A percentile compares a stretch with the other conserved stretches of the same genome.
Conservation (phyloP, 768 basidiomycete species). For the Kwoniella heveanensis region DNA sequence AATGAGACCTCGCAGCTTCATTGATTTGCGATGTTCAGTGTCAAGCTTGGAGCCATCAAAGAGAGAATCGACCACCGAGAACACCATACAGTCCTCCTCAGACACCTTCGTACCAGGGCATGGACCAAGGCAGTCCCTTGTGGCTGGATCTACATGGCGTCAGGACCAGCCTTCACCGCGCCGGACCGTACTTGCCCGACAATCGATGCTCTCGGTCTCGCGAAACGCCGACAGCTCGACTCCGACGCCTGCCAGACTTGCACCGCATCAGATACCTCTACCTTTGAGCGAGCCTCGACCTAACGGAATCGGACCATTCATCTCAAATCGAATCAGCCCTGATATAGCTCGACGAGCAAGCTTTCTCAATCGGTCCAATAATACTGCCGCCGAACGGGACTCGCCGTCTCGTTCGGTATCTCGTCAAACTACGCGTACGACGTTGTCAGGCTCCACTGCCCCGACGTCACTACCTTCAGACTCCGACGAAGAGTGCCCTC, state of each 20-base stretch:
- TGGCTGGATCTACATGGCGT: conserved; percentile 23
- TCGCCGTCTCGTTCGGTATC: conserved; percentile 17
- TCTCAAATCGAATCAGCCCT: conserved; percentile 22
- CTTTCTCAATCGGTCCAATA: conserved; percentile 5
- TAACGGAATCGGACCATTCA: conserved; percentile 13
- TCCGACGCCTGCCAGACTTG: conserved; percentile 1
- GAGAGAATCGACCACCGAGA: not conserved
- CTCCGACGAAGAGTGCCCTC: not conserved
- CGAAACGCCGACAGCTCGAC: not conserved
- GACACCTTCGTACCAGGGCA: not conserved
- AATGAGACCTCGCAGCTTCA: conserved; percentile 4
- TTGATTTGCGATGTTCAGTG: conserved; percentile 13
- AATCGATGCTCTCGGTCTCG: not conserved
- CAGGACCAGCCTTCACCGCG: conserved; percentile 11
- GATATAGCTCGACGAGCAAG: conserved; percentile 28
- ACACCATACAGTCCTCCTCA: not conserved
- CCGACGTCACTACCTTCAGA: conserved; percentile 15
- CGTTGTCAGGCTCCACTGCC: conserved; percentile 9
- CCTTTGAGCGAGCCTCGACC: not conserved
- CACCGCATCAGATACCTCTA: not conserved
- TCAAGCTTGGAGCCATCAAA: not conserved
- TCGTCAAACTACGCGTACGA: conserved; percentile 8
- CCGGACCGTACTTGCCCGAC: conserved; percentile 4
- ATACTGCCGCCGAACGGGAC: not conserved
- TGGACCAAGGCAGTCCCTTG: conserved; percentile 14